Percentiles rank a stretch among this genome's conserved stretches.
phyloP scores from a whole-genome alignment of 2,329 filamentous ascomycete genomes.

The Penicillium oxalicum region DNA sequence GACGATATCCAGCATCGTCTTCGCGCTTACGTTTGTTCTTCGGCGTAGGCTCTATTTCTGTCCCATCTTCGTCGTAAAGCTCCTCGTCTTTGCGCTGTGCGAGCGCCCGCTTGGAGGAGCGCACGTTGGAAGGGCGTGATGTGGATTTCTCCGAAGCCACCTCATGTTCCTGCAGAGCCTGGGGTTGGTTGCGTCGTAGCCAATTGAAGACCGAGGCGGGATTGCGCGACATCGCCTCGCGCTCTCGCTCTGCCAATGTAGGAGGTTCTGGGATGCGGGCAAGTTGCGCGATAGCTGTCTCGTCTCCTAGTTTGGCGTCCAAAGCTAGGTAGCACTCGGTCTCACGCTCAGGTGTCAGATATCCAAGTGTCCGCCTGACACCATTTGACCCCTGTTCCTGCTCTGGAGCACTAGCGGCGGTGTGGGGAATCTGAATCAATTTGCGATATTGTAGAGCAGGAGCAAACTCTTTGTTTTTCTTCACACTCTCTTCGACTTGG shows the following conservation, averaged over 20 bases:
- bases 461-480: conserved; percentile 35
- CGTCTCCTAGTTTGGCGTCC: conserved; percentile 37
- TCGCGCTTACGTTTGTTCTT: conserved; percentile 45
- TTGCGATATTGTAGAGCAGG: conserved; percentile 31
- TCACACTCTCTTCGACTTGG: conserved; percentile 35
- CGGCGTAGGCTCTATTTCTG: conserved; percentile 33
- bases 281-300: conserved; percentile 50
- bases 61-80: conserved; percentile 40
- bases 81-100: conserved; percentile 39
- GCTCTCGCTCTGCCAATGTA: conserved; percentile 48
- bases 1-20: conserved; percentile 43
- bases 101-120: conserved; percentile 38
- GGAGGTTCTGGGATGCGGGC: conserved; percentile 32
- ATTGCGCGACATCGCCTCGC: conserved; percentile 60
- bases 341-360: conserved; percentile 41
- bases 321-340: conserved; percentile 38
- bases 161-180: conserved; percentile 71
- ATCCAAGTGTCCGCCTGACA: conserved; percentile 35
- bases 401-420: conserved; percentile 13
- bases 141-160: conserved; percentile 38
- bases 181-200: conserved; percentile 77
- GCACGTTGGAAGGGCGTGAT: conserved; percentile 35
- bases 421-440: conserved; percentile 30
- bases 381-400: conserved; percentile 15
- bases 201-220: conserved; percentile 93